Evolutionary conservation across 2,329 filamentous ascomycete genomes (phyloP).

Genomic region (Hypoxylon sp.): DNA sequence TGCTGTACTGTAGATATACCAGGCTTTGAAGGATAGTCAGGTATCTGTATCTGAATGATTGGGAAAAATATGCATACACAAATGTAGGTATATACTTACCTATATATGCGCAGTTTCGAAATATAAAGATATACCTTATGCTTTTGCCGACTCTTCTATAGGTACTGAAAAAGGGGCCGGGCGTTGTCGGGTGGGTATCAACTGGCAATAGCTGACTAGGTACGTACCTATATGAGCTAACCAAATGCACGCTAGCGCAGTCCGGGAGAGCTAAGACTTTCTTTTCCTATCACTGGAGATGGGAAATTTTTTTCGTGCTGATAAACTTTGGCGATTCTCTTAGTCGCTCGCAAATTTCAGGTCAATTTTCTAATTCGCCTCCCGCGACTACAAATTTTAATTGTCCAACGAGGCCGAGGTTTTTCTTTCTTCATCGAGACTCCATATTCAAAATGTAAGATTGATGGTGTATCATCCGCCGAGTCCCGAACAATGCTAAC

Average conservation of each 20-base stretch:
- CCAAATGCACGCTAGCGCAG: slow-evolving; percentile 9
- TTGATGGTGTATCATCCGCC: neutral
- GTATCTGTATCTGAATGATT: neutral
- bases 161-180: neutral
- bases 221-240: slow-evolving; percentile 9
- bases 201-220: neutral
- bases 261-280: neutral
- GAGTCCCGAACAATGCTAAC: slow-evolving; percentile 33
- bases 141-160: too few relatives aligned
- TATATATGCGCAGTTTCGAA: too few relatives aligned
- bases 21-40: too few relatives aligned
- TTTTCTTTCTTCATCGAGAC: neutral
- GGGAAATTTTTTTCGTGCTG: slow-evolving; percentile 18
- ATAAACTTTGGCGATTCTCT: slow-evolving; percentile 5
- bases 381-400: slow-evolving; percentile 6
- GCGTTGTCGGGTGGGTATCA: neutral
- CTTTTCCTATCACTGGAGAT: slow-evolving; percentile 11
- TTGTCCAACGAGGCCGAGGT: neutral
- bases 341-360: neutral
- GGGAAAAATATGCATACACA: neutral
- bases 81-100: too few relatives aligned
- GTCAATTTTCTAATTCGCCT: neutral
- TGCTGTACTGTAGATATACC: neutral
- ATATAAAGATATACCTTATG: too few relatives aligned
- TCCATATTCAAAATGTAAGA: slow-evolving; percentile 46